These are phyloP conservation scores for Pyrenochaeta sp. DNA, from an alignment of 2,329 filamentous ascomycete genomes.

Conservation along the genomic window DNA sequence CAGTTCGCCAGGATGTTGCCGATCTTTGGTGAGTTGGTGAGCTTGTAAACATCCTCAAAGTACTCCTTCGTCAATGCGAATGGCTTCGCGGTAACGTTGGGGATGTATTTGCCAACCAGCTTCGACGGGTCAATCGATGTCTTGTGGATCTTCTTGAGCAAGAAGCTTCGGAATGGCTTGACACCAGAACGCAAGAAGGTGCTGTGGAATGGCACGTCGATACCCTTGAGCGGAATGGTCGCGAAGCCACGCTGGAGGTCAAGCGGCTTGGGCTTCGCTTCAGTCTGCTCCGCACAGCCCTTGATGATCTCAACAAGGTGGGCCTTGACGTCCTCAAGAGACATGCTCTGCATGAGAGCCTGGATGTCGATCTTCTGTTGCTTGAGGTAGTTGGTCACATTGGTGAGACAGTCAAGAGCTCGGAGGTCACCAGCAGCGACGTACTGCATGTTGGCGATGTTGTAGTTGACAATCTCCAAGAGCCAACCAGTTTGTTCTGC, in stretches of 20 bases:
- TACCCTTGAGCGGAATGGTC: conserved; percentile 94
- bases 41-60: conserved; percentile 96
- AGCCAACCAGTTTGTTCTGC: conserved; percentile 94
- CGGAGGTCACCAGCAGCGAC: conserved; percentile 73
- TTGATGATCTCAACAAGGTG: conserved; percentile 91
- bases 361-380: conserved; percentile 97
- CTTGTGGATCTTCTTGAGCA: conserved; percentile 99
- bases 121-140: conserved; percentile 97
- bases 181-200: conserved; percentile 98
- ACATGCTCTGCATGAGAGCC: conserved; percentile 84
- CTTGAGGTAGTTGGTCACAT: conserved; percentile 95
- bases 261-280: conserved; percentile 86
- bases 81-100: conserved; percentile 95
- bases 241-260: conserved; percentile 95
- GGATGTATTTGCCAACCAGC: conserved; percentile 97
- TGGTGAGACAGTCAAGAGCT: conserved; percentile 72
- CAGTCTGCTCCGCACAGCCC: conserved; percentile 84
- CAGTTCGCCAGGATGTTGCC: conserved; percentile 82
- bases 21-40: conserved; percentile 84
- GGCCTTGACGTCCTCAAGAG: conserved; percentile 88
- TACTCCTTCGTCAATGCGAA: conserved; percentile 98
- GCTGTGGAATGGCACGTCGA: conserved; percentile 98
- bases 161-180: conserved; percentile 97
- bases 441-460: conserved; percentile 75
- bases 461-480: conserved; percentile 98